A percentile compares a stretch with the other conserved stretches of the same genome.
Conservation (phyloP, 805 yeast genomes). For the Metschnikowia vanudenii region DNA sequence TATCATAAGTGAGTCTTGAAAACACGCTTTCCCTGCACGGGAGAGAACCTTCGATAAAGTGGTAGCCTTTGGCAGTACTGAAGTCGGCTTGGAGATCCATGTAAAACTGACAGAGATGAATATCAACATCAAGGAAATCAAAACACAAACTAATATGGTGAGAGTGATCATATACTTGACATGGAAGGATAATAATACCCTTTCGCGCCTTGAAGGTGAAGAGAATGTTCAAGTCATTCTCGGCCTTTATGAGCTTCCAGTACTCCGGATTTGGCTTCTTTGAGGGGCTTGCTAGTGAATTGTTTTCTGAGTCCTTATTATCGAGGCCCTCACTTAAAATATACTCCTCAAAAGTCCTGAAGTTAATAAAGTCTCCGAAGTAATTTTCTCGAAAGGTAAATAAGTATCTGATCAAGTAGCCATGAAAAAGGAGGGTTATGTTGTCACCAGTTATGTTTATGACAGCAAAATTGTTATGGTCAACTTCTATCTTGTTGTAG, state of each 20-base stretch:
- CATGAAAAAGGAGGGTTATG: conserved; percentile 71
- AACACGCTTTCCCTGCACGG: conserved; percentile 25
- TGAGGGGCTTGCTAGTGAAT: not conserved
- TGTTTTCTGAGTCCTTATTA: conserved; percentile 2
- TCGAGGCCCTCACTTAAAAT: conserved; percentile 25
- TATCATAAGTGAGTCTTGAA: conserved; percentile 25
- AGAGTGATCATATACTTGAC: conserved; percentile 60
- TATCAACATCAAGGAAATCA: conserved; percentile 67
- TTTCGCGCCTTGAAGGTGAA: conserved; percentile 67
- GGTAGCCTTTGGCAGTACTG: conserved; percentile 47
- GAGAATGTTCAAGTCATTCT: conserved; percentile 76
- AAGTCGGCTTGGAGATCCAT: conserved; percentile 86
- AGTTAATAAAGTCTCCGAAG: conserved; percentile 82
- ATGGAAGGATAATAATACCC: conserved; percentile 75
- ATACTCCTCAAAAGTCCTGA: conserved; percentile 84
- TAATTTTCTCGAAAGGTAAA: conserved; percentile 81
- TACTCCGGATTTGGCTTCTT: conserved; percentile 25
- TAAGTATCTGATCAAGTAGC: conserved; percentile 72
- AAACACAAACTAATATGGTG: conserved; percentile 63
- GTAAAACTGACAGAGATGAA: conserved; percentile 86
- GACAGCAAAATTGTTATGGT: conserved; percentile 65
- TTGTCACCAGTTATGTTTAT: conserved; percentile 65
- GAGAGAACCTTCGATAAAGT: conserved; percentile 21
- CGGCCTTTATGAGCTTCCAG: conserved; percentile 45
- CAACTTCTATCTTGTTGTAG: conserved; percentile 56